Conservation (phyloP, 345 rosid species). For the Eutrema heterophyllum region DNA sequence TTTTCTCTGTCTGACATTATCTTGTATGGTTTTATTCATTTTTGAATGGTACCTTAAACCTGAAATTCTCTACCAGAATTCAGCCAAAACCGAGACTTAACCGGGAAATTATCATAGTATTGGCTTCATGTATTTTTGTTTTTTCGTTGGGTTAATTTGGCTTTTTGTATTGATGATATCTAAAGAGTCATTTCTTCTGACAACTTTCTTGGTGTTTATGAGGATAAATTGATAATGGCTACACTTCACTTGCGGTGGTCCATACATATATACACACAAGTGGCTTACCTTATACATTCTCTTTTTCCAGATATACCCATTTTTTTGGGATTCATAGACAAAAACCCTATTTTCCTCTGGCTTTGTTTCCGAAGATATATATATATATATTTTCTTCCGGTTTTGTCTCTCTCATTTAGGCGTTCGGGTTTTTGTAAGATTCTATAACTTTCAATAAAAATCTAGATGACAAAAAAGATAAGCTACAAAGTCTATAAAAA, state of each 20-base stretch:
- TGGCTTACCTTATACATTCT: constrained; percentile 23
- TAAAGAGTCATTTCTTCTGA: constrained; percentile 6
- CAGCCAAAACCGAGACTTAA: constrained; percentile 7
- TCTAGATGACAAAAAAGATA: no score
- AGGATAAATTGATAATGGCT: constrained; percentile 3
- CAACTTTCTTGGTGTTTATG: constrained; percentile 19
- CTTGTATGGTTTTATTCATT: constrained; percentile 5
- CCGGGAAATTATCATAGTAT: constrained; percentile 14
- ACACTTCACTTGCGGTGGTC: no score
- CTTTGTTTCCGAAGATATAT: no score
- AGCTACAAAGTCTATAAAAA: no score
- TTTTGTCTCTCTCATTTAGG: no score
- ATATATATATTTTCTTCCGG: no score
- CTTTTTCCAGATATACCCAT: constrained; percentile 5
- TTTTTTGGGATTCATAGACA: neutral
- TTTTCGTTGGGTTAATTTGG: no score
- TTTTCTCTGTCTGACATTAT: neutral
- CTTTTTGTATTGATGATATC: neutral
- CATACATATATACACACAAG: constrained; percentile 15
- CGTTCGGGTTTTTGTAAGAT: no score
- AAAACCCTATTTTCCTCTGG: no score
- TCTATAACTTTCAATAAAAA: no score
- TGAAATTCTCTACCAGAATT: neutral
- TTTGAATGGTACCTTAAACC: neutral
- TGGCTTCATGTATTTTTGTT: constrained; percentile 16